Evolutionary conservation across 768 basidiomycete genomes (phyloP).

Genomic region (Sistotremastrum suecicum): DNA sequence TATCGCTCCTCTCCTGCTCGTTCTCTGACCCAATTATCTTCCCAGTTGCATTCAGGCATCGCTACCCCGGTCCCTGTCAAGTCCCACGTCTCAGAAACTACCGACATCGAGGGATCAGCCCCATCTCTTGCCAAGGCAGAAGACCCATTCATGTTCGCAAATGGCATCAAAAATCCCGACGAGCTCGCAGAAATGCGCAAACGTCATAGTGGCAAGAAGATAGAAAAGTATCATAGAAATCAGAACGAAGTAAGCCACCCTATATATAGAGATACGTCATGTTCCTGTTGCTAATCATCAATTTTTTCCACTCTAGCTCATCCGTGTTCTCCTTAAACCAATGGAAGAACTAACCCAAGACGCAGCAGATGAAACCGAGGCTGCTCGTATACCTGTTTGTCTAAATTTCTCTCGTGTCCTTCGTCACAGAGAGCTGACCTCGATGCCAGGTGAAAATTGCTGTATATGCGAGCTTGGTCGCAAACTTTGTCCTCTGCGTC

Average conservation of each 20-base stretch:
- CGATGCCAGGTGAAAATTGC: conserved; percentile 68
- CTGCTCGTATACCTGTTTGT: conserved; percentile 51
- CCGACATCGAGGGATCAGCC: conserved; percentile 1
- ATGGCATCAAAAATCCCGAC: conserved; percentile 44
- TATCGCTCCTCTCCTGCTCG: too few relatives aligned
- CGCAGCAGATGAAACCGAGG: conserved; percentile 55
- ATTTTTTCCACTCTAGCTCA: conserved; percentile 41
- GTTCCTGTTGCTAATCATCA: conserved; percentile 3
- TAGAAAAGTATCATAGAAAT: conserved; percentile 51
- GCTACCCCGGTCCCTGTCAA: too few relatives aligned
- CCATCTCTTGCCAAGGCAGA: too few relatives aligned
- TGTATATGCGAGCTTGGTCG: conserved; percentile 65
- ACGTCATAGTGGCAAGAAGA: conserved; percentile 41
- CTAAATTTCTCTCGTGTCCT: not conserved
- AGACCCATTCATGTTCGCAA: conserved; percentile 59
- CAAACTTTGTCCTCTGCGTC: conserved; percentile 59
- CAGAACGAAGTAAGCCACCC: conserved; percentile 52
- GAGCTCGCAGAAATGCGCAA: conserved; percentile 51
- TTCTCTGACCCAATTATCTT: too few relatives aligned
- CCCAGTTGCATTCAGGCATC: too few relatives aligned
- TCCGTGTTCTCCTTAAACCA: conserved; percentile 74
- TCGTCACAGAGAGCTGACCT: not conserved
- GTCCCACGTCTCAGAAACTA: too few relatives aligned
- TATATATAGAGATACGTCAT: conserved; percentile 2
- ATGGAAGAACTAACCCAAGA: conserved; percentile 84